phyloP scores from a whole-genome alignment of 352 stramenopile genomes.

The Pythium utonaiense region DNA sequence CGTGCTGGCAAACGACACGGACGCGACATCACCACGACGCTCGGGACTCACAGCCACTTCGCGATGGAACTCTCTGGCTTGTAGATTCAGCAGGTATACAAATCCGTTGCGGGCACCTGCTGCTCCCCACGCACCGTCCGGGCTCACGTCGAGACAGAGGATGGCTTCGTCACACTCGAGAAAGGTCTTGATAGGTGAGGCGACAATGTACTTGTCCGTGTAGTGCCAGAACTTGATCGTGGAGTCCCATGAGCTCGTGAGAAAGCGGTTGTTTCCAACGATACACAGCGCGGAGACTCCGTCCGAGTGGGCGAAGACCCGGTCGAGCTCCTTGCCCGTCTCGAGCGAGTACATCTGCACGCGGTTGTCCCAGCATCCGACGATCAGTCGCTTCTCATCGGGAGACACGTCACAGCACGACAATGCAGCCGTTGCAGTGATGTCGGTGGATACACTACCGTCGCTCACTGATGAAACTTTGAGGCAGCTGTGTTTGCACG shows the following conservation, averaged over 20 bases:
- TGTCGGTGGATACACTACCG: slow-evolving; percentile 25
- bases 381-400: slow-evolving; percentile 53
- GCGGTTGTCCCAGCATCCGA: slow-evolving; percentile 72
- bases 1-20: slow-evolving; percentile 47
- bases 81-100: slow-evolving; percentile 52
- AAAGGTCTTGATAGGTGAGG: slow-evolving; percentile 51
- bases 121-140: slow-evolving; percentile 43
- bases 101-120: slow-evolving; percentile 54
- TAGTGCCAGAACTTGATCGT: slow-evolving; percentile 77
- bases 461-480: slow-evolving; percentile 44
- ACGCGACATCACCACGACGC: slow-evolving; percentile 41
- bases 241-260: slow-evolving; percentile 78
- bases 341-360: slow-evolving; percentile 73
- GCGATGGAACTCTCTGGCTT: slow-evolving; percentile 21
- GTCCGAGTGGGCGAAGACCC: slow-evolving; percentile 58
- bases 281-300: slow-evolving; percentile 69
- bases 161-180: slow-evolving; percentile 61
- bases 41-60: slow-evolving; percentile 35
- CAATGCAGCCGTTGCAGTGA: slow-evolving; percentile 36
- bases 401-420: slow-evolving; percentile 72
- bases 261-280: slow-evolving; percentile 40
- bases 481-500: slow-evolving; percentile 64
- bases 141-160: slow-evolving; percentile 60
- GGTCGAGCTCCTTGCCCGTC: slow-evolving; percentile 55
- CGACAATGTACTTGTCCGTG: slow-evolving; percentile 45